Percentiles rank a stretch among this genome's conserved stretches.
phyloP scores from a whole-genome alignment of 2,329 filamentous ascomycete genomes.

The Thielaviopsis ethacetica region DNA sequence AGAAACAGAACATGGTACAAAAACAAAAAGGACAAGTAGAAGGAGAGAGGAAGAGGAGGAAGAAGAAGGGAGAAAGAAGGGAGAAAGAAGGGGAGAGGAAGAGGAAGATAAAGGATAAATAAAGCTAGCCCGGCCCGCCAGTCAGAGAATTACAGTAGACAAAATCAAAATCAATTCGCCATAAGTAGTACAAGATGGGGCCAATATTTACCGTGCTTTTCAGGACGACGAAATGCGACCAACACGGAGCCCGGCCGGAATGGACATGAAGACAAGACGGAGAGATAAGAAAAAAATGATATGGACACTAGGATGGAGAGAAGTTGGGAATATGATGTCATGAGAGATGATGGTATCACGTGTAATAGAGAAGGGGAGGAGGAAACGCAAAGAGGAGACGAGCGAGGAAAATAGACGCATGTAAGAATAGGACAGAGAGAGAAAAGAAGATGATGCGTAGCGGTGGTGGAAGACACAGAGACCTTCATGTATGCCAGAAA shows the following conservation, averaged over 20 bases:
- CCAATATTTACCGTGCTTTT: neutral
- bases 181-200: neutral
- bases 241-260: neutral
- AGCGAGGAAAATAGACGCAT: neutral
- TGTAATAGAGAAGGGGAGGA: neutral
- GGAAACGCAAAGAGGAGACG: neutral
- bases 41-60: neutral
- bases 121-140: neutral
- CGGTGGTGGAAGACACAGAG: neutral
- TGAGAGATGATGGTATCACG: constrained; percentile 7
- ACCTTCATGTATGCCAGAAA: neutral
- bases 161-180: neutral
- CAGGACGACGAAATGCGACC: neutral
- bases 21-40: neutral
- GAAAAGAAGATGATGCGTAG: neutral
- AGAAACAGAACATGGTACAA: neutral
- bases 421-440: neutral
- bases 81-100: neutral
- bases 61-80: neutral
- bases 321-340: constrained; percentile 2
- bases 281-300: neutral
- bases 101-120: neutral
- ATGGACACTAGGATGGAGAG: neutral
- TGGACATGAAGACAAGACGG: neutral
- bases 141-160: neutral